Conservation (phyloP, 2,329 filamentous ascomycete species). For the Pseudocercospora macadamiae region DNA sequence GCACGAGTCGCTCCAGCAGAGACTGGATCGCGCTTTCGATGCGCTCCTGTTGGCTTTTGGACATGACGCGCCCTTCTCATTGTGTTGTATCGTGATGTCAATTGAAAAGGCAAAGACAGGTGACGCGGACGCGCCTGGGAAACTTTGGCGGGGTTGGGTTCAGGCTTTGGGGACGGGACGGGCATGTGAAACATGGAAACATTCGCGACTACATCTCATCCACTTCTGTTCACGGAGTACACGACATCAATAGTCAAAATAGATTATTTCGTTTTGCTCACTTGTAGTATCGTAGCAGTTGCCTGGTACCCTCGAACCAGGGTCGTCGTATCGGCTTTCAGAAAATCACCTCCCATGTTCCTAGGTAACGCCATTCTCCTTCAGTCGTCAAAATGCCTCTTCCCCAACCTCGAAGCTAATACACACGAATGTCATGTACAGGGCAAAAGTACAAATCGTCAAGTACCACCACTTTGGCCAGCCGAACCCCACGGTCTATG, state of each 20-base stretch:
- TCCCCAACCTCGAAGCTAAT: neutral
- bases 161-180: slow-evolving; percentile 1
- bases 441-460: neutral
- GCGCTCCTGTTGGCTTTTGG: slow-evolving; percentile 52
- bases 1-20: slow-evolving; percentile 74
- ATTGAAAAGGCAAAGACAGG: no score
- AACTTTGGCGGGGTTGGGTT: neutral
- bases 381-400: neutral
- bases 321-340: neutral
- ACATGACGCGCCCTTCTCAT: slow-evolving; percentile 13
- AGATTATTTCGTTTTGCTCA: slow-evolving; percentile 6
- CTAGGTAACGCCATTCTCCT: slow-evolving; percentile 1
- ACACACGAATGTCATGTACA: slow-evolving; percentile 8
- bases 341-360: slow-evolving; percentile 2
- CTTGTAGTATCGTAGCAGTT: slow-evolving; percentile 4
- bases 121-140: no score
- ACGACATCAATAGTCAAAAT: neutral
- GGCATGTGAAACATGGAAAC: slow-evolving; percentile 12
- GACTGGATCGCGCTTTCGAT: slow-evolving; percentile 78
- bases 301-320: slow-evolving; percentile 1
- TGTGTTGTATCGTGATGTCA: no score
- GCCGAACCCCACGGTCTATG: neutral
- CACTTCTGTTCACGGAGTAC: no score
- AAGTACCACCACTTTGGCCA: neutral
- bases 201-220: no score